These are phyloP conservation scores for Rhodotorula taiwanensis DNA, from an alignment of 768 basidiomycete genomes.

Conservation along the genomic window DNA sequence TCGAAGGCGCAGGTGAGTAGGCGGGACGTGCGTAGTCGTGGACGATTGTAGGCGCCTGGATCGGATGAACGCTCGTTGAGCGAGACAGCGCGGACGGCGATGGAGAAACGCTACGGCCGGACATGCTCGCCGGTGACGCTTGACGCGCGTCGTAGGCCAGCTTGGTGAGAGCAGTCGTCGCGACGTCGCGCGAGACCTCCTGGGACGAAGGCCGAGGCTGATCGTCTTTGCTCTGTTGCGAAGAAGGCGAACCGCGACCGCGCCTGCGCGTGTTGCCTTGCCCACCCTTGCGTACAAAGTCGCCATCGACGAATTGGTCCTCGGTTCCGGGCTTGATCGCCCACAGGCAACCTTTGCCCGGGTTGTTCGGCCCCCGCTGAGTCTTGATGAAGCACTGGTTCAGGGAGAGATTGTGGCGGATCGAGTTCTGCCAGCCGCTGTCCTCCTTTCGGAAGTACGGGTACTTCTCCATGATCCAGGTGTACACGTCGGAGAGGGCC, in stretches of 20 bases:
- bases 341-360: slow-evolving; percentile 75
- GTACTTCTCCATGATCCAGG: slow-evolving; percentile 88
- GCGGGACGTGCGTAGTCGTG: neutral
- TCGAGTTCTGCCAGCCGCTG: slow-evolving; percentile 95
- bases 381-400: slow-evolving; percentile 84
- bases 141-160: neutral
- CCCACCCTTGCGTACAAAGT: slow-evolving; percentile 48
- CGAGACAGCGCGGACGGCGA: neutral
- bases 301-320: slow-evolving; percentile 73
- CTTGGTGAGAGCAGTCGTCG: neutral
- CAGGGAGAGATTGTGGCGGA: slow-evolving; percentile 90
- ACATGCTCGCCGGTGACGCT: no score
- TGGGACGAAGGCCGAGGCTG: neutral
- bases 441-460: slow-evolving; percentile 89
- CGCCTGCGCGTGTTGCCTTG: slow-evolving; percentile 1
- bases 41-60: neutral
- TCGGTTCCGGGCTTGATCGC: slow-evolving; percentile 75
- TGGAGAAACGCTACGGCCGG: slow-evolving; percentile 14
- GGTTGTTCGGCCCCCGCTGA: slow-evolving; percentile 53
- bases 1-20: slow-evolving; percentile 12
- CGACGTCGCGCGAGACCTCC: neutral
- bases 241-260: neutral
- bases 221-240: neutral
- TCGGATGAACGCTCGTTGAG: neutral
- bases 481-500: slow-evolving; percentile 90